Percentiles rank a stretch among this genome's conserved stretches.
Conservation (phyloP, 2,329 filamentous ascomycete genomes). For the Arthrinium puccinioides region DNA sequence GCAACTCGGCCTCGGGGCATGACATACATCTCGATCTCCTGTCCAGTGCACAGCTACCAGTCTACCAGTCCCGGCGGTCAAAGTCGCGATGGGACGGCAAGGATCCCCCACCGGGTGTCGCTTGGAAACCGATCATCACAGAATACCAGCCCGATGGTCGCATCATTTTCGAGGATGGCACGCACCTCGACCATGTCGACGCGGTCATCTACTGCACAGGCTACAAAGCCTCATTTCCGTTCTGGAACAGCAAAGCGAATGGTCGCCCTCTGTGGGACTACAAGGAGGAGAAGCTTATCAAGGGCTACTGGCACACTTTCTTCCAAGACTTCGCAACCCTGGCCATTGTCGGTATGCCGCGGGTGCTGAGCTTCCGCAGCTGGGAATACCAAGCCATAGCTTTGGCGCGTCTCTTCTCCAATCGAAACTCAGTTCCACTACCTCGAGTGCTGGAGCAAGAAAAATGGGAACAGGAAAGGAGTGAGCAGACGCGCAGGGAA, state of each 20-base stretch:
- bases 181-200: constrained; percentile 27
- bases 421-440: constrained; percentile 29
- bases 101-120: constrained; percentile 36
- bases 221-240: constrained; percentile 35
- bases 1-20: constrained; percentile 37
- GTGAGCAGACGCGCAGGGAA: constrained; percentile 19
- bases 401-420: constrained; percentile 39
- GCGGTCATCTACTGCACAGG: constrained; percentile 35
- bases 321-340: constrained; percentile 38
- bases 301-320: constrained; percentile 46
- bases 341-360: constrained; percentile 43
- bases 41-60: constrained; percentile 28
- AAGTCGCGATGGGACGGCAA: constrained; percentile 42
- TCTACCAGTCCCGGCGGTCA: constrained; percentile 45
- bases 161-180: constrained; percentile 33
- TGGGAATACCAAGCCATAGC: constrained; percentile 52
- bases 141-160: constrained; percentile 33
- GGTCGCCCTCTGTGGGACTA: constrained; percentile 46
- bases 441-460: constrained; percentile 30
- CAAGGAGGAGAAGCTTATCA: constrained; percentile 29
- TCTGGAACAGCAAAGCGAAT: constrained; percentile 39
- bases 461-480: constrained; percentile 38
- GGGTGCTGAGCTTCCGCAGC: constrained; percentile 42
- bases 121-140: constrained; percentile 45
- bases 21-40: constrained; percentile 31